Conservation (phyloP, 345 rosid genomes). For the Rhodamnia argentea region DNA sequence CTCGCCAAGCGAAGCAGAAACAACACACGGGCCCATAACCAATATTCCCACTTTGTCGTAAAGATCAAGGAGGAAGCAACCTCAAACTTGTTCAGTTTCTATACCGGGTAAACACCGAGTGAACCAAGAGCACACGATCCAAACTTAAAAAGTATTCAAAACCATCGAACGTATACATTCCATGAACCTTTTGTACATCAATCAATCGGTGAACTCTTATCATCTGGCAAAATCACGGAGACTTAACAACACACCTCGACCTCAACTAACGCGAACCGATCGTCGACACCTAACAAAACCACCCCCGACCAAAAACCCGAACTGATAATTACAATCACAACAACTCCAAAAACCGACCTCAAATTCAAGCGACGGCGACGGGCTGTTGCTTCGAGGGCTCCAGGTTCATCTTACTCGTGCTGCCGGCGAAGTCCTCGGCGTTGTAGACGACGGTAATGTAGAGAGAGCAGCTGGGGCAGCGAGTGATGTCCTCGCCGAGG, state of each 20-base stretch:
- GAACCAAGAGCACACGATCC: not conserved
- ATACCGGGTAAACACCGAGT: not conserved
- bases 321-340: not conserved
- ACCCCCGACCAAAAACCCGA: not conserved
- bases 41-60: not conserved
- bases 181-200: not conserved
- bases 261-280: not conserved
- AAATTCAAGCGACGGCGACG: conserved; percentile 46
- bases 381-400: conserved; percentile 34
- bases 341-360: not conserved
- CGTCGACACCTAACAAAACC: not conserved
- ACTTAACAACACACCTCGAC: not conserved
- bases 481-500: conserved; percentile 78
- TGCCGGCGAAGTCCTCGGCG: conserved; percentile 58
- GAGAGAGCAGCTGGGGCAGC: conserved; percentile 92
- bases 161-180: not conserved
- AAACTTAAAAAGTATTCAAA: not conserved
- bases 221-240: not conserved
- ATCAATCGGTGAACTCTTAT: not conserved
- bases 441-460: conserved; percentile 84
- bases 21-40: not conserved
- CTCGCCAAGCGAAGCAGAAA: not conserved
- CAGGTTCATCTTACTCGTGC: conserved; percentile 20
- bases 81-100: not conserved
- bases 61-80: not conserved